Evolutionary conservation across 805 yeast genomes (phyloP), one percentile per base, ranked within the genome.

Genomic region (Candida ficus): DNA sequence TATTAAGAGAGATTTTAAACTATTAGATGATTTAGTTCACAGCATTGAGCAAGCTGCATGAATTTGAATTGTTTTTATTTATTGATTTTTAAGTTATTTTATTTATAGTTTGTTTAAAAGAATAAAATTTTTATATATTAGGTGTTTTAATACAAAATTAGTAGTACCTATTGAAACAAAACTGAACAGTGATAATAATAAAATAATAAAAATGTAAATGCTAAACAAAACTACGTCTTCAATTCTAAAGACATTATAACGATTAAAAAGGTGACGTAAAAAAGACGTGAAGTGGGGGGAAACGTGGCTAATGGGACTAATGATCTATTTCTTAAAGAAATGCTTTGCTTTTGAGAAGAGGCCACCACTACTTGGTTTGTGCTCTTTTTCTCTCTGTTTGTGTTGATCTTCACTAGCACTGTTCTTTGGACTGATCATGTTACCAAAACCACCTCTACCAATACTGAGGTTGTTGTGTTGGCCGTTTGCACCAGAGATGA

Each of bases 1-100:
- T 59, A 87, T 83, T 54, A 87, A 82, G 66, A 80, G 97, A 64
- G 80, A 83, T 63, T 86, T 73, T 64, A 79, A 76, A 55, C 66
- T 86, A 51, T 68, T 84, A 57, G 90, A 82, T 63, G 91, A 84
- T 57, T 69, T 85, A 52, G 88, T 88, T 33, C 47, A 43, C 20
- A 46, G 46, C 13, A 42, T 51, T 34, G 53, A 41, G 20, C 42
- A 43, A 32, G 33, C 31, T 48, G 53, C 26, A 25, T 38, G 25
- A 49, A 48, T 11, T 9, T 7, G 11, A 10, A 10, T 27, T 27
- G 14, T 37, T 30, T 39, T 29, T 33, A 30, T 33, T 20, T 22
- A 14, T 28, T 17, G 21, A 21, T 16, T 18, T 31, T 20, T 13
- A 4, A 18, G 11, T 18, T 26, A 11, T 27, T 12, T 16, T 33